Conservation (phyloP, 331 rosid species). For the Quercus phellos region DNA sequence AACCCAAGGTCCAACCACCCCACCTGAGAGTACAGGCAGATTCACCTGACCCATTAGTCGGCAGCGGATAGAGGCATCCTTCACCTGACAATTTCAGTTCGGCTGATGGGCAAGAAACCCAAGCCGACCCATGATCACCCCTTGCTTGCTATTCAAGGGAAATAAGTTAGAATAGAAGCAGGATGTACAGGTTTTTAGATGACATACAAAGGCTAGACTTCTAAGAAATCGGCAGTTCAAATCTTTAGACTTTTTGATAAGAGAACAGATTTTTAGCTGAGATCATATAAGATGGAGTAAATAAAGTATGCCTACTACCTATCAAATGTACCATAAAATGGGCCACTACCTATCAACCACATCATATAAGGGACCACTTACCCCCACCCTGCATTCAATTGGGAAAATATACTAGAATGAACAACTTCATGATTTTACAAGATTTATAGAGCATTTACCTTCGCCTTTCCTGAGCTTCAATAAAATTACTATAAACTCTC, state of each 20-base stretch:
- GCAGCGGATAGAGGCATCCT: no score
- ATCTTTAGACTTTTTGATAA: not conserved
- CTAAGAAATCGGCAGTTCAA: not conserved
- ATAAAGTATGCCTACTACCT: not conserved
- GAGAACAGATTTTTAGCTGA: not conserved
- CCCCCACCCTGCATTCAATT: not conserved
- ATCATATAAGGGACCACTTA: slow-evolving; percentile 8
- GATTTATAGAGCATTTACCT: slow-evolving; percentile 45
- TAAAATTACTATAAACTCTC: slow-evolving; percentile 61
- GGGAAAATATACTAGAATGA: not conserved
- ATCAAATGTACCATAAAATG: not conserved
- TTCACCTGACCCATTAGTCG: no score
- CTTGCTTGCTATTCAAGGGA: no score
- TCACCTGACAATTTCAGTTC: no score
- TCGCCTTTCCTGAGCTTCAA: slow-evolving; percentile 86
- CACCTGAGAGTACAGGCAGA: no score
- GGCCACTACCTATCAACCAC: not conserved
- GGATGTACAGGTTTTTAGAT: not conserved
- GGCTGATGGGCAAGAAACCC: no score
- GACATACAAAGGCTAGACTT: not conserved
- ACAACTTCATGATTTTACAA: not conserved
- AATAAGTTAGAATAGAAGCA: not conserved
- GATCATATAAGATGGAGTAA: not conserved
- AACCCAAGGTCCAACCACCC: no score
- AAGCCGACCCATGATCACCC: no score